A percentile compares a stretch with the other conserved stretches of the same genome.
Evolutionary conservation across 1,284 basidiomycete species (phyloP).

Genomic region (Grifola frondosa): DNA sequence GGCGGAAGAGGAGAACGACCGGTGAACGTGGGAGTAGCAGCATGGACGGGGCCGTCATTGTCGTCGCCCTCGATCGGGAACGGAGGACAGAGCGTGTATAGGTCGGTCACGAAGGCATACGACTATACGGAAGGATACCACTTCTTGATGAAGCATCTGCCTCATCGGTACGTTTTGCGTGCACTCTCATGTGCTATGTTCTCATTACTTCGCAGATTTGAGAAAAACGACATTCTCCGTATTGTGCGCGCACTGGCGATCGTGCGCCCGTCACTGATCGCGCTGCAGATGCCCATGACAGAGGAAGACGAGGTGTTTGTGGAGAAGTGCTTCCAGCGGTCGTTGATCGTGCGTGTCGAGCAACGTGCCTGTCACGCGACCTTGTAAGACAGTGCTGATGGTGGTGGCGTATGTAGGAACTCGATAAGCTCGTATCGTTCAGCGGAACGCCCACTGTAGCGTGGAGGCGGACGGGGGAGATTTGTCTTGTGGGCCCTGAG

Average conservation of each 20-base stretch:
- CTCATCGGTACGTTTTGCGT: slow-evolving; percentile 63
- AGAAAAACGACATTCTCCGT: slow-evolving; percentile 92
- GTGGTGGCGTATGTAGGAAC: slow-evolving; percentile 56
- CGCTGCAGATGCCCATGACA: slow-evolving; percentile 92
- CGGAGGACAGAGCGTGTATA: slow-evolving; percentile 64
- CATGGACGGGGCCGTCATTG: slow-evolving; percentile 21
- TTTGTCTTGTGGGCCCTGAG: slow-evolving; percentile 94
- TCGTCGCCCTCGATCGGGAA: slow-evolving; percentile 18
- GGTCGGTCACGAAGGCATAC: slow-evolving; percentile 76
- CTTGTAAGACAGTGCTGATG: neutral
- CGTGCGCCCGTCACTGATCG: slow-evolving; percentile 93
- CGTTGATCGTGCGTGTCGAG: slow-evolving; percentile 68
- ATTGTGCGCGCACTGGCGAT: slow-evolving; percentile 94
- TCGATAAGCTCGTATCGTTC: slow-evolving; percentile 96
- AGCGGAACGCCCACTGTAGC: slow-evolving; percentile 99
- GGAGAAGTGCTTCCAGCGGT: slow-evolving; percentile 93
- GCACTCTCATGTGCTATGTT: slow-evolving; percentile 2
- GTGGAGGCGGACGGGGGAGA: slow-evolving; percentile 97
- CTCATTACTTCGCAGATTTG: slow-evolving; percentile 49
- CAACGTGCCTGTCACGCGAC: neutral
- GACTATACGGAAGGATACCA: slow-evolving; percentile 95
- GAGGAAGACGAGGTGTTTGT: slow-evolving; percentile 95
- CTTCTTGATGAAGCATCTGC: slow-evolving; percentile 89
- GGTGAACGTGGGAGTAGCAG: slow-evolving; percentile 14
- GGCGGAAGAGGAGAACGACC: slow-evolving; percentile 18